Evolutionary conservation across 768 basidiomycete genomes (phyloP).

Genomic region (Russula virescens): DNA sequence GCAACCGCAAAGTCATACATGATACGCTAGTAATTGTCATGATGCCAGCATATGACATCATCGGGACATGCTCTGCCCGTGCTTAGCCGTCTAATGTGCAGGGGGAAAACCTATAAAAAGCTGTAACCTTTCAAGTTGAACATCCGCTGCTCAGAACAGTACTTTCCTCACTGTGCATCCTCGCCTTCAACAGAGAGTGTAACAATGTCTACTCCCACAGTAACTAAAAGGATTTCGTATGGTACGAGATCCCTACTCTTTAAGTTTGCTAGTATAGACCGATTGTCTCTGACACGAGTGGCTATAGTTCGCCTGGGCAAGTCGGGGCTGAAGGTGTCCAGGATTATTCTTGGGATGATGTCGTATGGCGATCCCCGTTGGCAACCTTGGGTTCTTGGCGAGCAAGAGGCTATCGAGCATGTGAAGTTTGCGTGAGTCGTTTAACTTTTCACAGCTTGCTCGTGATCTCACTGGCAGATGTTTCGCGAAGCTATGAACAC

Average conservation of each 20-base stretch:
- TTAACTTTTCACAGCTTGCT: not conserved
- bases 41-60: too few relatives aligned
- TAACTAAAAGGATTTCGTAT: conserved; percentile 13
- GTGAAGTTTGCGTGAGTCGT: conserved; percentile 27
- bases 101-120: too few relatives aligned
- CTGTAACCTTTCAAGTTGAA: too few relatives aligned
- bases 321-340: conserved; percentile 58
- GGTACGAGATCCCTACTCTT: not conserved
- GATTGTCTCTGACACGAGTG: not conserved
- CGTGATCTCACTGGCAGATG: conserved; percentile 14
- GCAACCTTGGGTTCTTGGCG: conserved; percentile 32
- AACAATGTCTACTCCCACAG: conserved; percentile 2
- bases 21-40: too few relatives aligned
- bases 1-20: too few relatives aligned
- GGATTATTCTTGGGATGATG: conserved; percentile 61
- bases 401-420: conserved; percentile 27
- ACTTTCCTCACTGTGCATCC: not conserved
- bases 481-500: conserved; percentile 41
- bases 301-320: conserved; percentile 34
- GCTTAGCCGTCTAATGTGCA: too few relatives aligned
- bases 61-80: too few relatives aligned
- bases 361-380: conserved; percentile 40
- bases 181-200: not conserved
- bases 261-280: not conserved
- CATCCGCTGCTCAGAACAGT: not conserved